Conservation (phyloP, 1,284 basidiomycete species). For the Ganoderma leucocontextum region DNA sequence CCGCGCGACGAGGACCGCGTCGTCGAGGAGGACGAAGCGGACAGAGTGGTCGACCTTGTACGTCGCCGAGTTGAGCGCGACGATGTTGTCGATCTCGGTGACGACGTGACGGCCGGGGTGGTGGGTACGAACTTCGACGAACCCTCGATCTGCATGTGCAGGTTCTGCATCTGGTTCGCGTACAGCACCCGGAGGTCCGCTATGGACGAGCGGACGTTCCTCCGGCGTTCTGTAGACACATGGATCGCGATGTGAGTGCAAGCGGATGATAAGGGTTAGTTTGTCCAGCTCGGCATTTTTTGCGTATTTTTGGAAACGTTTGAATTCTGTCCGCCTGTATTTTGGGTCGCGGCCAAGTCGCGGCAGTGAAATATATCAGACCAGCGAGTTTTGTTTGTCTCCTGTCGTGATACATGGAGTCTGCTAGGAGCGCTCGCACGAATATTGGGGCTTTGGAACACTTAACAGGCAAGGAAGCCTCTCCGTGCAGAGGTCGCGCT, state of each 20-base stretch:
- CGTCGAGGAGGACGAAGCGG: constrained; percentile 91
- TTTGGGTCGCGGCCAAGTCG: no score
- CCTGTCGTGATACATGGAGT: no score
- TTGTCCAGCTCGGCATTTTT: no score
- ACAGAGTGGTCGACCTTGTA: constrained; percentile 92
- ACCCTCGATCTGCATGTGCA: constrained; percentile 95
- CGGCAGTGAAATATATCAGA: no score
- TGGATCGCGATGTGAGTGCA: background rate
- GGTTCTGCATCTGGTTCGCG: constrained; percentile 90
- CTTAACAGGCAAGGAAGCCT: no score
- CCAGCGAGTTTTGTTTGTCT: no score
- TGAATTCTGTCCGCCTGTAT: no score
- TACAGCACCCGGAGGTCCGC: constrained; percentile 95
- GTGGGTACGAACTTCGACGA: constrained; percentile 95
- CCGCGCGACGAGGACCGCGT: constrained; percentile 89
- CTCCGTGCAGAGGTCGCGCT: no score
- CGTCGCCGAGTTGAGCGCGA: constrained; percentile 92
- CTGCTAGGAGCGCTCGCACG: no score
- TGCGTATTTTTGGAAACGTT: no score
- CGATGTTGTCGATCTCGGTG: constrained; percentile 85
- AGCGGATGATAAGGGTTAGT: background rate
- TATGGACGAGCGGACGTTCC: constrained; percentile 87
- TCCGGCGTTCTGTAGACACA: constrained; percentile 56
- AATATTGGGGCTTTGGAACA: no score
- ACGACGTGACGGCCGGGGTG: constrained; percentile 91